Percentiles rank a stretch among this genome's conserved stretches.
Evolutionary conservation across 352 stramenopile genomes (phyloP).

Genomic region (Globisporangium nunn): DNA sequence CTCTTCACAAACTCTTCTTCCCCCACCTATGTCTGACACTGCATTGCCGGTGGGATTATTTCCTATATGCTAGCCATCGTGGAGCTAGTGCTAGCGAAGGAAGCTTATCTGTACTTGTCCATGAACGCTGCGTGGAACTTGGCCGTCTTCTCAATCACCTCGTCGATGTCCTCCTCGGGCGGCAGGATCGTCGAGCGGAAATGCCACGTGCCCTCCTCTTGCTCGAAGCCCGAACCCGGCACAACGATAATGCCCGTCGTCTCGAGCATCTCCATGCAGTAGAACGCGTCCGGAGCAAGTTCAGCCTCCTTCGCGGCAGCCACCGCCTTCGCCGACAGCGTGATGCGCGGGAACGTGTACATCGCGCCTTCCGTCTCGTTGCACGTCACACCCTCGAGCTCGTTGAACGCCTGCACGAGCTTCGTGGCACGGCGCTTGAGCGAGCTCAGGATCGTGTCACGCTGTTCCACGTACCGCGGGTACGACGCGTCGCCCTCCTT

Average conservation of each 20-base stretch:
- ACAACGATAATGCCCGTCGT: slow-evolving; percentile 97
- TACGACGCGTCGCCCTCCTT: slow-evolving; percentile 87
- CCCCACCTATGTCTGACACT: too few relatives aligned
- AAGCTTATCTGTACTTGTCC: slow-evolving; percentile 85
- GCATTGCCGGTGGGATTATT: too few relatives aligned
- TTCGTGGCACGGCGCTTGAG: slow-evolving; percentile 92
- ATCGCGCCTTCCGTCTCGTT: slow-evolving; percentile 96
- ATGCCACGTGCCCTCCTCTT: slow-evolving; percentile 95
- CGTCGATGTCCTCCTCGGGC: slow-evolving; percentile 92
- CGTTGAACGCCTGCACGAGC: slow-evolving; percentile 92
- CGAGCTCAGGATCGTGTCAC: slow-evolving; percentile 87
- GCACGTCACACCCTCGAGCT: slow-evolving; percentile 95
- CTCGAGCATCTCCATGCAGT: slow-evolving; percentile 96
- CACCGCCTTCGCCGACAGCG: slow-evolving; percentile 86
- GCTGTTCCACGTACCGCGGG: slow-evolving; percentile 88
- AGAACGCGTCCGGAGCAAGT: slow-evolving; percentile 92
- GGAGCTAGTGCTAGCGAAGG: too few relatives aligned
- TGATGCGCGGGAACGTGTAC: slow-evolving; percentile 97
- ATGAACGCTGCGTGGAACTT: slow-evolving; percentile 96
- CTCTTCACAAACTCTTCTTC: too few relatives aligned
- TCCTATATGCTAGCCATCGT: too few relatives aligned
- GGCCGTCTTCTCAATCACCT: slow-evolving; percentile 92
- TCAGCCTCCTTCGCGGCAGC: slow-evolving; percentile 66
- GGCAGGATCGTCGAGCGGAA: slow-evolving; percentile 99
- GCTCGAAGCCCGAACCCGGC: slow-evolving; percentile 95